phyloP scores from a whole-genome alignment of 2,329 filamentous ascomycete species.

The Pochonia chlamydosporia region DNA sequence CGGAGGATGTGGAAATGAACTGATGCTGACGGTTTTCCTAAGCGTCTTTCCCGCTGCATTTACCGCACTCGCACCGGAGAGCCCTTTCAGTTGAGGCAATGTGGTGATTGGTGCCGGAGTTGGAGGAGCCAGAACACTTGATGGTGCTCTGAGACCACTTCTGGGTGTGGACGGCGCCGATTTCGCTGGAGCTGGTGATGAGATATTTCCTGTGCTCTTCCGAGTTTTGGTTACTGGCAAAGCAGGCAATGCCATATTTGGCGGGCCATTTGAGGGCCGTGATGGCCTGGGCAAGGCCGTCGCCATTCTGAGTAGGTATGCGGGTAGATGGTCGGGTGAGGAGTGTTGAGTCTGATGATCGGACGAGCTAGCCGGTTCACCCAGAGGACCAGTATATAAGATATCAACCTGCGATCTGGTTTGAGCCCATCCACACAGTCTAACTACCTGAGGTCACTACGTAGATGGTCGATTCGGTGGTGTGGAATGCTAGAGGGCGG shows the following conservation, averaged over 20 bases:
- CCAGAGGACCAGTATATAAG: neutral
- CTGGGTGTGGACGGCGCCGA: slow-evolving; percentile 45
- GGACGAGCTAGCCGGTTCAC: neutral
- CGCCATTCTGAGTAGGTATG: slow-evolving; percentile 17
- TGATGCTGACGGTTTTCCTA: slow-evolving; percentile 87
- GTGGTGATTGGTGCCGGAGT: slow-evolving; percentile 47
- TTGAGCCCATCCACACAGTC: slow-evolving; percentile 6
- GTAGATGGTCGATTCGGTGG: neutral
- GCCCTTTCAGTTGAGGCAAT: slow-evolving; percentile 50
- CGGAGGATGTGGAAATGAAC: slow-evolving; percentile 87
- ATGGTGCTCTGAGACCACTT: slow-evolving; percentile 54
- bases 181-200: slow-evolving; percentile 30
- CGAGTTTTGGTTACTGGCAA: slow-evolving; percentile 68
- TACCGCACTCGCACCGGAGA: slow-evolving; percentile 49
- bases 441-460: neutral
- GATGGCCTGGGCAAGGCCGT: slow-evolving; percentile 62
- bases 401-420: neutral
- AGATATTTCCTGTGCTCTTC: slow-evolving; percentile 52
- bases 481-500: neutral
- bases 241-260: slow-evolving; percentile 65
- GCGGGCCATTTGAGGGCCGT: slow-evolving; percentile 63
- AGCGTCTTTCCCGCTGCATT: slow-evolving; percentile 62
- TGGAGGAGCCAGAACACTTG: slow-evolving; percentile 45
- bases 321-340: neutral
- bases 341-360: neutral